phyloP scores from a whole-genome alignment of 768 basidiomycete species.

The Inosperma sp. region DNA sequence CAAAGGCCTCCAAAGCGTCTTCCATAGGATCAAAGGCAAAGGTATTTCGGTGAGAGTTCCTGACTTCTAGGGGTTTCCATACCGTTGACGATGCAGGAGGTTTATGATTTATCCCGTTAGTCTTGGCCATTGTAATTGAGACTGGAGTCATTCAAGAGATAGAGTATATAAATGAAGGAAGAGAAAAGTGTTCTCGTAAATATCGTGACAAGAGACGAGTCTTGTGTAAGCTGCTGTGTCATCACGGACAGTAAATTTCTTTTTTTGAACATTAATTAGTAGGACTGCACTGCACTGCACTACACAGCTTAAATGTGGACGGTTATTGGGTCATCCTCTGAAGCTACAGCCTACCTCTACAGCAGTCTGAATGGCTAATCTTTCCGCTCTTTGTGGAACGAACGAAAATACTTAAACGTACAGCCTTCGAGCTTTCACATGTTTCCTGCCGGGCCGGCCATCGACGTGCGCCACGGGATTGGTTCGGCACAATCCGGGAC shows the following conservation, averaged over 20 bases:
- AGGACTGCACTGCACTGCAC: no score
- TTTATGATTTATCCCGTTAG: slow-evolving; percentile 19
- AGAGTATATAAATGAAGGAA: no score
- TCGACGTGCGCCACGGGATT: slow-evolving; percentile 29
- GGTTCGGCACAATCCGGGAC: slow-evolving; percentile 37
- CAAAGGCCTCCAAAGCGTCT: slow-evolving; percentile 72
- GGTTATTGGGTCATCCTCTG: no score
- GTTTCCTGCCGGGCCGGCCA: not conserved
- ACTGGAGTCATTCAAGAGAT: slow-evolving; percentile 31
- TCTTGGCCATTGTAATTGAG: slow-evolving; percentile 17
- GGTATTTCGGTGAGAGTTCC: slow-evolving; percentile 27
- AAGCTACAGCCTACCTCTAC: no score
- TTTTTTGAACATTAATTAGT: no score
- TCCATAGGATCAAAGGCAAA: slow-evolving; percentile 80
- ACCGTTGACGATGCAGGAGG: slow-evolving; percentile 10
- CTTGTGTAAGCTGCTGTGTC: not conserved
- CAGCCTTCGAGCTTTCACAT: no score
- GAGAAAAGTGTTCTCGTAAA: no score
- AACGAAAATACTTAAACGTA: no score
- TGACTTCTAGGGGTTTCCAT: slow-evolving; percentile 35
- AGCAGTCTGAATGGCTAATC: no score
- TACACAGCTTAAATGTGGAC: no score
- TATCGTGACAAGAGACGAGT: not conserved
- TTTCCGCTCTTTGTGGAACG: no score
- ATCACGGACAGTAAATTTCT: no score